Evolutionary conservation across 2,329 filamentous ascomycete genomes (phyloP), one percentile per base, ranked within the genome.

Genomic region (Beauveria pseudobassiana): DNA sequence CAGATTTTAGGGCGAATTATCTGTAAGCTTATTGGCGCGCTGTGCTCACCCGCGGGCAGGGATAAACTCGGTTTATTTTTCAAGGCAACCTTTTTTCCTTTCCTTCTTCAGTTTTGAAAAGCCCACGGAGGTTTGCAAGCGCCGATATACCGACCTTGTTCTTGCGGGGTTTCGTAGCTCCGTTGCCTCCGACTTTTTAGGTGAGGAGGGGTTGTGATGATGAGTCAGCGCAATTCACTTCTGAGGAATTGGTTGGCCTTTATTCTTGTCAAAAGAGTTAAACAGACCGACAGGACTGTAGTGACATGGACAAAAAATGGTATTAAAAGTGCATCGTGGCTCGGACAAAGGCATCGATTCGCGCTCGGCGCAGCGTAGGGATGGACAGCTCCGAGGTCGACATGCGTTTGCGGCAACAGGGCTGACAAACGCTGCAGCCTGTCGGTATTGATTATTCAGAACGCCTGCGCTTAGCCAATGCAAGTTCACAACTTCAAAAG

Each of bases 51-150:
- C 34, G 34, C 12, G 12, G 34, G 14, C 12, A 38, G 16, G 34
- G 6, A 28, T 8, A 28, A 28, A 24, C 26, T 28, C 26, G 26
- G 26, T 28, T 6, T 7, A 24, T 28, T 28, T 2, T 6, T 16
- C 34, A 16, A 38, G 18, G 9, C 42, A 12, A 8, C 9, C 9
- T 40, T 28, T 43, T 52, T 50, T 43, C 3, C 3, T 16, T 42
- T 14, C 7, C 30, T 14, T 34, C 5, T 5, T 38, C 4, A 1
- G 30, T 4, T 4, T 34, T 14, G 34, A 14, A 48, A n/a, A 59
- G 57, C 12, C 34, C 34, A 59, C 58, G 58, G 58, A 60, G 58
- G 28, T 60, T 57, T 54, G 58, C 9, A 30, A 28, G n/a, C 58
- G 50, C 58, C 58, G 58, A 60, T 26, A 48, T 53, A 20, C 58